phyloP scores from a whole-genome alignment of 805 yeast genomes.

The Debaryomyces tyrocola region DNA sequence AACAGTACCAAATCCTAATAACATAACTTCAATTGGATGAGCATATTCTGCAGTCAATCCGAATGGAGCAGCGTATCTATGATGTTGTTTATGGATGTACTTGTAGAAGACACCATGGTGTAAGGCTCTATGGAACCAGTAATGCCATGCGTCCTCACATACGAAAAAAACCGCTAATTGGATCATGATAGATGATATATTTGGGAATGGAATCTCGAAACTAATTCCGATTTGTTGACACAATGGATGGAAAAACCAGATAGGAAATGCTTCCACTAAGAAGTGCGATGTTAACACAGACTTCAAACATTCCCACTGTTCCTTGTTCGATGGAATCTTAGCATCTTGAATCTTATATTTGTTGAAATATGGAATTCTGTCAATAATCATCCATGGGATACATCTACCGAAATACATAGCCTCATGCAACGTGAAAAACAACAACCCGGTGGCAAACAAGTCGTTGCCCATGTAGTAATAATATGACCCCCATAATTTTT shows the following conservation, averaged over 20 bases:
- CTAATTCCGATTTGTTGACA: constrained; percentile 49
- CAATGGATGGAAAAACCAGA: constrained; percentile 63
- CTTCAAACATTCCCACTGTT: constrained; percentile 63
- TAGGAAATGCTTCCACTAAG: constrained; percentile 59
- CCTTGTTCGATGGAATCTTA: constrained; percentile 52
- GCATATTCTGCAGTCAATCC: constrained; percentile 64
- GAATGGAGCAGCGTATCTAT: constrained; percentile 61
- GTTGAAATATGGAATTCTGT: constrained; percentile 50
- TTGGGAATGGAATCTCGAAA: constrained; percentile 55
- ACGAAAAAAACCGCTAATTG: constrained; percentile 53
- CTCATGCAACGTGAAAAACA: constrained; percentile 56
- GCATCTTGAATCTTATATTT: constrained; percentile 55
- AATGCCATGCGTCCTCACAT: constrained; percentile 61
- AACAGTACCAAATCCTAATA: constrained; percentile 59
- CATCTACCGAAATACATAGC: constrained; percentile 59
- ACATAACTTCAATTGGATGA: constrained; percentile 58
- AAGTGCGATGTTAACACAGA: constrained; percentile 57
- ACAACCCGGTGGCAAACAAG: constrained; percentile 55
- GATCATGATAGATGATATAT: constrained; percentile 36
- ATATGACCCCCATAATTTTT: constrained; percentile 57
- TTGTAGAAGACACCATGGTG: constrained; percentile 58
- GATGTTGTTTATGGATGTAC: constrained; percentile 61
- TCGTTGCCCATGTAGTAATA: constrained; percentile 55
- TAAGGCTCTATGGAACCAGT: constrained; percentile 57
- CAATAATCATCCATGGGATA: constrained; percentile 58